Evolutionary conservation across 1,284 basidiomycete species (phyloP), one percentile per base, ranked within the genome.

Genomic region (Ceratobasidium papillatum): DNA sequence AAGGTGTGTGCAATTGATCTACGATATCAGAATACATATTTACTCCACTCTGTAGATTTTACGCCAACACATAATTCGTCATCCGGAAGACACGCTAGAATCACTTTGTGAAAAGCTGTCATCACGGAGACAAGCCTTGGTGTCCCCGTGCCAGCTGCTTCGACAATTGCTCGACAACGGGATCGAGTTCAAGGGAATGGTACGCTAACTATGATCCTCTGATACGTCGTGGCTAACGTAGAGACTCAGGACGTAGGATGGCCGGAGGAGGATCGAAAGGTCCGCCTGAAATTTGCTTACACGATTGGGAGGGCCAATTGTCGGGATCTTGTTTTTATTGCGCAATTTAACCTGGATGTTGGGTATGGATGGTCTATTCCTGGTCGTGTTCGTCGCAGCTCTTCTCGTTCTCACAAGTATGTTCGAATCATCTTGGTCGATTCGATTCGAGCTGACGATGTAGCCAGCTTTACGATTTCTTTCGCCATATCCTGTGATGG

Each of bases 71-170:
- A 8, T 58, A 2, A n/a, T 3, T 3, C 30, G 19, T 19, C 54
- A 58, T 58, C 54, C 54, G 19, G 32, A 17, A 17, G 32, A 5
- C 7, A n/a, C 34, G 30, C 12, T 62, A 25, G 25, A 4, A 27
- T 12, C 5, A 43, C 59, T 62, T 3, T 41, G 36, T 38, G 38
- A 62, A 3, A 30, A 43, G 12, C 27, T 62, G 4, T 43, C 12
- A 4, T 9, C n/a, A 43, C 38, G 36, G 22, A 11, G 43, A n/a
- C 45, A 47, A 43, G 38, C 43, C 11, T 9, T 3, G 38, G 38
- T 43, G 11, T 62, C 59, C 7, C 59, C 36, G 22, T 62, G 34
- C 38, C 36, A 62, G n/a, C 25, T 62, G n/a, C 27, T 62, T 43
- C 59, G 59, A 45, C 32, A 34, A 11, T 9, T 62, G 38, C 38